phyloP scores from a whole-genome alignment of 495 filamentous ascomycete genomes.

The Elasticomyces elasticus region DNA sequence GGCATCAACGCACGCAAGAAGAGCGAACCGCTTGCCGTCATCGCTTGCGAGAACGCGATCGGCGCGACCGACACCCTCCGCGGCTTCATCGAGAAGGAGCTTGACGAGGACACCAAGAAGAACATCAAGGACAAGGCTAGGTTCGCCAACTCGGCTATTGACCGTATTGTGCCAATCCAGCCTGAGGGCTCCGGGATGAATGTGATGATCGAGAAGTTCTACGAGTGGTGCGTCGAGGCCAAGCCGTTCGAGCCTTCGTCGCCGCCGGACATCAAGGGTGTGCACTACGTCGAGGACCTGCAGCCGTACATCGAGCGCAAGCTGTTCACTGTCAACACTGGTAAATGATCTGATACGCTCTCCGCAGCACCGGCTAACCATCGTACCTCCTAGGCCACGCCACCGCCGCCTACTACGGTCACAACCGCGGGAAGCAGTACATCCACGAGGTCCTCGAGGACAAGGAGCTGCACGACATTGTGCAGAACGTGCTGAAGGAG shows the following conservation, averaged over 20 bases:
- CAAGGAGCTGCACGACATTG: constrained; percentile 58
- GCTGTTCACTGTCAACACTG: constrained; percentile 97
- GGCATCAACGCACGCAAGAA: constrained; percentile 67
- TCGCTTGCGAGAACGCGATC: constrained; percentile 97
- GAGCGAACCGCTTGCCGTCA: constrained; percentile 70
- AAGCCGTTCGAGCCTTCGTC: constrained; percentile 60
- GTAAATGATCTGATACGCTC: too few relatives aligned
- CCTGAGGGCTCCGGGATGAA: constrained; percentile 67
- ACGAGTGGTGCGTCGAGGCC: constrained; percentile 91
- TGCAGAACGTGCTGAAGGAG: constrained; percentile 65
- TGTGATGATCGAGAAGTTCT: constrained; percentile 94
- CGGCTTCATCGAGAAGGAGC: constrained; percentile 61
- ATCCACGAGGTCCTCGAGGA: constrained; percentile 76
- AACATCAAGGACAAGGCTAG: constrained; percentile 37
- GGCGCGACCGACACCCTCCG: constrained; percentile 78
- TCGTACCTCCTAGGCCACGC: too few relatives aligned
- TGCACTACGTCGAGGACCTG: constrained; percentile 86
- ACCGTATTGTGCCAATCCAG: constrained; percentile 91
- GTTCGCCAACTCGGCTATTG: constrained; percentile 95
- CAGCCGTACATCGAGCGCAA: constrained; percentile 97
- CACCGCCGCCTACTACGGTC: constrained; percentile 92
- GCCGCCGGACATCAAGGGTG: constrained; percentile 68
- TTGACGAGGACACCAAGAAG: constrained; percentile 31
- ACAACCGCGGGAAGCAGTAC: constrained; percentile 67
- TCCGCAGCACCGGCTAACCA: too few relatives aligned